Base-by-base conservation (phyloP, 768 basidiomycete species). In the Heimioporus sp. region DNA sequence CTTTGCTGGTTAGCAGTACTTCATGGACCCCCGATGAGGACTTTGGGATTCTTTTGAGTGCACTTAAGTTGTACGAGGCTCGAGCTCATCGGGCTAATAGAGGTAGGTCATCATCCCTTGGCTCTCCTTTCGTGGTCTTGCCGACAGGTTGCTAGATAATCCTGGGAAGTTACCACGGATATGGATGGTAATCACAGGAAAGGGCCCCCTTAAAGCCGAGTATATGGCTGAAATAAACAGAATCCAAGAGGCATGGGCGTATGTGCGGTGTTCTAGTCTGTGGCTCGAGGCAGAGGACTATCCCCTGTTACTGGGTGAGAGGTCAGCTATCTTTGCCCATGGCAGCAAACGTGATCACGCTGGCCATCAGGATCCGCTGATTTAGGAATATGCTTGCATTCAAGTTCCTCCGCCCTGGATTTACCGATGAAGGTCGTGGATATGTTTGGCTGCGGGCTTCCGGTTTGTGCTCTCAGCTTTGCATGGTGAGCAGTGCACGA, bases 381-480 rank as follows among this genome's bases (percentile, higher is more conserved):
- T 68, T 61, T 99, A 37, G 97, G 97, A 3, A 80, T 98, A 51
- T 93, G 85, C 54, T 72, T 99, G 45, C 97, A 99, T 72, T 82
- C 84, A 6, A 95, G 92, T 67, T 92, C 92, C 0, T 95, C 92
- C 2, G 88, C 81, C 2, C 72, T 94, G 51, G 97, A 99, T 70
- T 74, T 99, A 49, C 97, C 97, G 3, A 99, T 99, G 97, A 99
- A 99, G 69, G 85, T 99, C 5, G 93, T 99, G 8, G 97, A 99
- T 68, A 98, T 98, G 96, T 98, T 98, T 72, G 97, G 97, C 5
- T 98, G 95, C 60, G 87, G 87, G 5, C 75, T 98, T 50, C 96
- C 96, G 0, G 97, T 98, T 9, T 89, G 95, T 55, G 95, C 97
- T 0, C 77, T 93, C 4, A 77, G 85, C 44, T 99, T 96, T 64